These are phyloP conservation scores for Pseudocercospora musae DNA, from an alignment of 2,329 filamentous ascomycete genomes.

Conservation along the genomic window DNA sequence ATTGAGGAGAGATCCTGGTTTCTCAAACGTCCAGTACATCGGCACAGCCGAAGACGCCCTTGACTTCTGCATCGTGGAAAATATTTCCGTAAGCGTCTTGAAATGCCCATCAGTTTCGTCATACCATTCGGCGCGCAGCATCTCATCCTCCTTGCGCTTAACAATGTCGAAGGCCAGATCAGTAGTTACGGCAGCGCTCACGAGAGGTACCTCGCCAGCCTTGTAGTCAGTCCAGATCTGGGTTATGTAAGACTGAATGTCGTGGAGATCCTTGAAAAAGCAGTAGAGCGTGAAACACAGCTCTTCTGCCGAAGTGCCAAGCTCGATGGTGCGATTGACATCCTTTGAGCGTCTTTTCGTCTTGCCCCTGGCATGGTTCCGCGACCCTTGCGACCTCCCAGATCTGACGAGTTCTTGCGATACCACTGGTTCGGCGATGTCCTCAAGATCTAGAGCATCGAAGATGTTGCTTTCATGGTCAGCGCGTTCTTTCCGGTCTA, in stretches of 20 bases:
- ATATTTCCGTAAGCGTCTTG: background rate
- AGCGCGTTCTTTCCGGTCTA: too few species aligned
- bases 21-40: background rate
- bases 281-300: slow-evolving; percentile 6
- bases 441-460: background rate
- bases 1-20: background rate
- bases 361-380: background rate
- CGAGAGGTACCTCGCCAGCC: background rate
- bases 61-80: background rate
- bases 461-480: background rate
- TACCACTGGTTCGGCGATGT: background rate
- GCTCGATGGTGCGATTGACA: background rate
- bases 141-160: slow-evolving; percentile 1
- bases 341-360: background rate
- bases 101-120: background rate
- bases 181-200: slow-evolving; percentile 4
- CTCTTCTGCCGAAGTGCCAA: background rate
- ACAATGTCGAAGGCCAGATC: slow-evolving; percentile 7
- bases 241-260: background rate
- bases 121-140: background rate
- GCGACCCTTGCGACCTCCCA: too few species aligned
- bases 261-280: slow-evolving; percentile 8
- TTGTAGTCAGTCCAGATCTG: background rate
- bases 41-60: background rate
- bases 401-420: background rate